Base-by-base conservation (phyloP, 257 asterid species). In the Solanum dulcamara region DNA sequence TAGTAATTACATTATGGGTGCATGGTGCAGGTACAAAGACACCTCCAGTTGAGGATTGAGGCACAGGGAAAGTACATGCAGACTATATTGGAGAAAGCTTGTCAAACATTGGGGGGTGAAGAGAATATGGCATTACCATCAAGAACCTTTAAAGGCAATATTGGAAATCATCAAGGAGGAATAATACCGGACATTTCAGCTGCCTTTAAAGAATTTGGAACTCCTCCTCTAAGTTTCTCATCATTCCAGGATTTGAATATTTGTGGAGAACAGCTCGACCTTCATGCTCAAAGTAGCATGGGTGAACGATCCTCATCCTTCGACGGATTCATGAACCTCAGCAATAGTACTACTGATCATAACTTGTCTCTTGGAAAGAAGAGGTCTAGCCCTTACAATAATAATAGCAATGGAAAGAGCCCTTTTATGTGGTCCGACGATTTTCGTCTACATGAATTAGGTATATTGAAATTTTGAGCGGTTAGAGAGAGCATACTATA, bases 51-150 rank as follows among this genome's bases (percentile, higher is more conserved):
- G 86, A 87, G 98, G 86, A 97, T 97, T 46, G 99, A 97, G 83
- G 99, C 99, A 0, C 99, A 97, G 81, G 99, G 99, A 51, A 97
- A 97, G 85, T 97, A 97, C 95, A 97, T 97, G 99, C 99, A 97
- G 53, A 91, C 92, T 1, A 95, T 97, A 28, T 93, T 97, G 2
- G 98, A 97, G 84, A 97, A 93, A 81, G 99, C 99, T 1, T 97
- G 99, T 75, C 99, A 97, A 87, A 97, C 99, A 18, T 94, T 97
- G 37, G 95, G 97, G 33, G 97, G 97, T 1, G 98, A 94, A 37
- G 94, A 91, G 86, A 89, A 59, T 6, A 68, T 66, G 77, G 53
- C 90, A 85, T 88, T 90, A 0, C 89, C 90, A 59, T 53, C 93
- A 4, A 91, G 90, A 6, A 87, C 90, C 87, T 91, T 88, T 92